phyloP scores from a whole-genome alignment of 768 basidiomycete species.

The Sporobolomyces phaffii region DNA sequence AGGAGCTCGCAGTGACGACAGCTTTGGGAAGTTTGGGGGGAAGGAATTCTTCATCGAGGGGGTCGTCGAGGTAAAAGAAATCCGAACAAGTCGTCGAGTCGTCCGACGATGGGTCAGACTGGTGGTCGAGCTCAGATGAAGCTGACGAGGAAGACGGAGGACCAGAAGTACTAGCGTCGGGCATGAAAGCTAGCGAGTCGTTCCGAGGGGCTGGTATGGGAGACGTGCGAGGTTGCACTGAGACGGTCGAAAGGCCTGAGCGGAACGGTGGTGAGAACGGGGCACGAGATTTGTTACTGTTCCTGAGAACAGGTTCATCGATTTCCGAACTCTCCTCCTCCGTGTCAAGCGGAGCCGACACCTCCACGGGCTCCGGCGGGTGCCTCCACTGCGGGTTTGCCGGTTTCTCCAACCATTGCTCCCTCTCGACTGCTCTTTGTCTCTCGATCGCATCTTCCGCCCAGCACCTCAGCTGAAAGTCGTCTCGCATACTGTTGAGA shows the following conservation, averaged over 20 bases:
- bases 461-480: slow-evolving; percentile 28
- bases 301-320: background rate
- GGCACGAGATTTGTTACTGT: background rate
- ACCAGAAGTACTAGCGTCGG: background rate
- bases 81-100: background rate
- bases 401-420: background rate
- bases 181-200: no score
- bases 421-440: background rate
- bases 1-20: background rate
- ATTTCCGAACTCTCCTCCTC: background rate
- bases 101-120: background rate
- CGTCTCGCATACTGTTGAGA: slow-evolving; percentile 13
- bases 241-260: no score
- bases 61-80: slow-evolving; percentile 24
- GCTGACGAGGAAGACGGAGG: background rate
- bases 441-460: slow-evolving; percentile 20
- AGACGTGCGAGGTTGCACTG: background rate
- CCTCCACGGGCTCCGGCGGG: background rate
- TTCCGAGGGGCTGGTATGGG: background rate
- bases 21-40: slow-evolving; percentile 20
- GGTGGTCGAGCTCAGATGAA: background rate
- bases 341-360: background rate
- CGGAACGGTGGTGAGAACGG: background rate
- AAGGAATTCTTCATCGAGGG: slow-evolving; percentile 19
- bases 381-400: background rate